Evolutionary conservation across 352 stramenopile genomes (phyloP).

Genomic region (Phytophthora foliorum): DNA sequence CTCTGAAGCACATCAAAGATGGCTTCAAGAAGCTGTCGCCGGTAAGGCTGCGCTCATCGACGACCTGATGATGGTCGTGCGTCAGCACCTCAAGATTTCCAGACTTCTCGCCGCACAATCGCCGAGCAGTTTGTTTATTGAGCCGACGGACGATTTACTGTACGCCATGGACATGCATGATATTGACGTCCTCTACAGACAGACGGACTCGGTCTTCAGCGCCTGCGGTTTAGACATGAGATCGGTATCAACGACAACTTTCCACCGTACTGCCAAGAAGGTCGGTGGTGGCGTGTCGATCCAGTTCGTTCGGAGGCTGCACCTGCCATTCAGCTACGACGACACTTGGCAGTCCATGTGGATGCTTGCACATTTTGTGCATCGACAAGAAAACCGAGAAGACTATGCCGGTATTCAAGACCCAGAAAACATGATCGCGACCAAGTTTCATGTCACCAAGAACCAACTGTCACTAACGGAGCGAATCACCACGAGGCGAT

Average conservation of each 20-base stretch:
- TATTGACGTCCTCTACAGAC: not conserved
- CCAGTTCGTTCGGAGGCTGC: slow-evolving; percentile 2
- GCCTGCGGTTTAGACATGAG: not conserved
- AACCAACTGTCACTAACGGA: no score
- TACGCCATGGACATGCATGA: slow-evolving; percentile 11
- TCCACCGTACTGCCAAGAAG: no score
- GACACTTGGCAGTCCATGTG: slow-evolving; percentile 12
- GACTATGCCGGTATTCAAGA: not conserved
- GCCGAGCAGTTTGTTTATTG: slow-evolving; percentile 2
- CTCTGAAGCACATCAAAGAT: not conserved
- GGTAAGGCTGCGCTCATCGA: slow-evolving; percentile 3
- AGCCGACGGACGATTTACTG: slow-evolving; percentile 13
- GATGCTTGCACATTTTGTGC: slow-evolving; percentile 11
- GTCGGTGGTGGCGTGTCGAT: not conserved
- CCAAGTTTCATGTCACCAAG: slow-evolving; percentile 6
- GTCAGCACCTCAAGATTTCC: slow-evolving; percentile 9
- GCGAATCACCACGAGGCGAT: no score
- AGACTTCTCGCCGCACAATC: slow-evolving; percentile 1
- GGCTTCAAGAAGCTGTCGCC: not conserved
- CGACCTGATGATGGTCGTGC: slow-evolving; percentile 10
- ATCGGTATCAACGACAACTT: no score
- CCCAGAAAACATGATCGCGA: not conserved
- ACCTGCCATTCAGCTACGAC: not conserved
- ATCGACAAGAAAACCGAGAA: slow-evolving; percentile 13
- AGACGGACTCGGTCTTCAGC: slow-evolving; percentile 4